These are phyloP conservation scores for Gymnopilus junonius DNA, from an alignment of 768 basidiomycete species.

Conservation along the genomic window DNA sequence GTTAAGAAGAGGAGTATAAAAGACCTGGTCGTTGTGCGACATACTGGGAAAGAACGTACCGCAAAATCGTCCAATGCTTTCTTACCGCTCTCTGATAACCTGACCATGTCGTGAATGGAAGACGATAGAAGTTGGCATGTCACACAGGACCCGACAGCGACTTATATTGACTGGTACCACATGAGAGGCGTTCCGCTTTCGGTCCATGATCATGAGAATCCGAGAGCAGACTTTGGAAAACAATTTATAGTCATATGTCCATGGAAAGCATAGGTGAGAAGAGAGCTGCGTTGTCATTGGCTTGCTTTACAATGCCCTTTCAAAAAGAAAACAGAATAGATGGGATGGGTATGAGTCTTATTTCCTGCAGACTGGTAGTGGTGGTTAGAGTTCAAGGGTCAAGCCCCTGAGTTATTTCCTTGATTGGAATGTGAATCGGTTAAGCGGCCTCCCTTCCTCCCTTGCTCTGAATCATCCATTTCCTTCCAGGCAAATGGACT, in stretches of 20 bases:
- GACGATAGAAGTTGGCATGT: neutral
- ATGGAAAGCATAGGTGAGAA: neutral
- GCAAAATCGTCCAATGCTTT: conserved; percentile 12
- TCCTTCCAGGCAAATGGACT: conserved; percentile 47
- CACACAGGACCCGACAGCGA: neutral
- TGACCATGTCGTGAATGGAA: conserved; percentile 5
- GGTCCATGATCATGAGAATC: neutral
- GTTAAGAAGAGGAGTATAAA: neutral
- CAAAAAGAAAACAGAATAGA: no score
- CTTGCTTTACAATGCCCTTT: neutral
- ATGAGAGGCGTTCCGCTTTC: neutral
- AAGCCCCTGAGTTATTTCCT: neutral
- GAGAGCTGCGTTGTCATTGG: neutral
- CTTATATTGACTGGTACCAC: neutral
- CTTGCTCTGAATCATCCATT: neutral
- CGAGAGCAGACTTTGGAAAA: neutral
- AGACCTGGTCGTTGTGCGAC: no score
- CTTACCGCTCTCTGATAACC: conserved; percentile 12
- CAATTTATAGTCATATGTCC: neutral
- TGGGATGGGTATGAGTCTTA: no score
- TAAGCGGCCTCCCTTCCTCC: neutral
- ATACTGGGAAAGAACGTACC: neutral
- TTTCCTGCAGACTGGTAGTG: neutral
- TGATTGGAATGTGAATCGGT: no score
- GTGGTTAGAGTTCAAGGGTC: neutral